Evolutionary conservation across 2,329 filamentous ascomycete species (phyloP).

Genomic region (Sporothrix sp.): DNA sequence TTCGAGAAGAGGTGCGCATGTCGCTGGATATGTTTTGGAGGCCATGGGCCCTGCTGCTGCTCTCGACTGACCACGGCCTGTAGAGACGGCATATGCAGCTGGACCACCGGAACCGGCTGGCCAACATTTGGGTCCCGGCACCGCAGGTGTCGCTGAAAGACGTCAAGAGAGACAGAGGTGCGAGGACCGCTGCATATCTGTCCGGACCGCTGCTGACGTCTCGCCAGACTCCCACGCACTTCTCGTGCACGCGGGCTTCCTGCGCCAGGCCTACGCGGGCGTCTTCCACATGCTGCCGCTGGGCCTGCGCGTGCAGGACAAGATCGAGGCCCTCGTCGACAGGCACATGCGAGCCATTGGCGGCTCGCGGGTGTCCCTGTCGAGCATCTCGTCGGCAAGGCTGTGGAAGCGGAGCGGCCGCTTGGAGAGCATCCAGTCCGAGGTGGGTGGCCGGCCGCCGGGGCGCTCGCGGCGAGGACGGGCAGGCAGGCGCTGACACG

Average conservation of each 20-base stretch:
- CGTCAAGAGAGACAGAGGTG: constrained; percentile 45
- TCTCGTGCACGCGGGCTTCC: constrained; percentile 60
- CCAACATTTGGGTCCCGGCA: constrained; percentile 70
- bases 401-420: constrained; percentile 81
- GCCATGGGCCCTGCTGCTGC: too few species aligned
- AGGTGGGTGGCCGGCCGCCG: constrained; percentile 40
- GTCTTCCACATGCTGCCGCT: constrained; percentile 88
- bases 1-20: neutral
- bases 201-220: too few species aligned
- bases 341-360: constrained; percentile 75
- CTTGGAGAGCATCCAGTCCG: constrained; percentile 59
- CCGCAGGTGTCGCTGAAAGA: constrained; percentile 46
- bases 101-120: constrained; percentile 41
- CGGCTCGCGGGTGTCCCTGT: constrained; percentile 76
- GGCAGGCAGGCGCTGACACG: constrained; percentile 2
- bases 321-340: constrained; percentile 76
- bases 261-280: constrained; percentile 73
- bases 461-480: too few species aligned
- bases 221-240: constrained; percentile 56
- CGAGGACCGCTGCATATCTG: too few species aligned
- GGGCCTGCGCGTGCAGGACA: constrained; percentile 77
- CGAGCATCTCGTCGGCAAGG: constrained; percentile 73
- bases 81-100: constrained; percentile 15
- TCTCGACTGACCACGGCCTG: too few species aligned
- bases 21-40: too few species aligned